Conservation (phyloP, 352 stramenopile genomes). For the Thalassiosira mediterranea region DNA sequence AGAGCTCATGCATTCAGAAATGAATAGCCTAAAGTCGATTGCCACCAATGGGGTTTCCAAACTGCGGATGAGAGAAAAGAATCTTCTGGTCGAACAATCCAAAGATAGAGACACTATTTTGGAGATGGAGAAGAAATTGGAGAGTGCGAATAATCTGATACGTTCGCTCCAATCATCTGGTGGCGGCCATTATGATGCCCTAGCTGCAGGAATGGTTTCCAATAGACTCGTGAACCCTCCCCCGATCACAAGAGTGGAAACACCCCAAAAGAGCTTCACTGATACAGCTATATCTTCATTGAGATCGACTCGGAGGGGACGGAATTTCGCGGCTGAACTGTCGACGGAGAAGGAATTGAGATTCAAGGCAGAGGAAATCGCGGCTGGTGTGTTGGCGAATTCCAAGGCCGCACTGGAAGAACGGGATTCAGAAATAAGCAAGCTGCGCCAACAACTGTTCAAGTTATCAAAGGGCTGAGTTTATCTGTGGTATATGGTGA, state of each 20-base stretch:
- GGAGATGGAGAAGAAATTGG: conserved; percentile 44
- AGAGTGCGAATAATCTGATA: conserved; percentile 41
- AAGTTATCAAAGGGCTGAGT: too few relatives aligned
- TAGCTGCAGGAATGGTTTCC: conserved; percentile 11
- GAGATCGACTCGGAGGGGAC: conserved; percentile 10
- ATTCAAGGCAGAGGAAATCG: conserved; percentile 61
- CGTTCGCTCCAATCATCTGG: conserved; percentile 26
- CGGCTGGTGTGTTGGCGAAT: conserved; percentile 51
- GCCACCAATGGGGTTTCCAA: conserved; percentile 37
- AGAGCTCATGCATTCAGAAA: conserved; percentile 48
- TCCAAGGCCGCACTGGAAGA: conserved; percentile 45
- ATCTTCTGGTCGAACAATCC: not conserved
- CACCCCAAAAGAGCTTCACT: not conserved
- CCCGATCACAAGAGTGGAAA: conserved; percentile 9
- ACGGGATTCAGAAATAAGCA: conserved; percentile 50
- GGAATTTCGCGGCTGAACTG: conserved; percentile 33
- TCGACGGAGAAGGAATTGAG: conserved; percentile 54
- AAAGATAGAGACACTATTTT: conserved; percentile 22
- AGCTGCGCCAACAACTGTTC: conserved; percentile 25
- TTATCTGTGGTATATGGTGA: too few relatives aligned
- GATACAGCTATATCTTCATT: not conserved
- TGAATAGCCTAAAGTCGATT: conserved; percentile 48
- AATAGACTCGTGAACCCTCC: conserved; percentile 1
- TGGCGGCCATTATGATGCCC: conserved; percentile 18
- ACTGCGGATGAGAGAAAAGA: conserved; percentile 23